These are phyloP conservation scores for Aspergillus diversus DNA, from an alignment of 495 filamentous ascomycete genomes.

Conservation along the genomic window DNA sequence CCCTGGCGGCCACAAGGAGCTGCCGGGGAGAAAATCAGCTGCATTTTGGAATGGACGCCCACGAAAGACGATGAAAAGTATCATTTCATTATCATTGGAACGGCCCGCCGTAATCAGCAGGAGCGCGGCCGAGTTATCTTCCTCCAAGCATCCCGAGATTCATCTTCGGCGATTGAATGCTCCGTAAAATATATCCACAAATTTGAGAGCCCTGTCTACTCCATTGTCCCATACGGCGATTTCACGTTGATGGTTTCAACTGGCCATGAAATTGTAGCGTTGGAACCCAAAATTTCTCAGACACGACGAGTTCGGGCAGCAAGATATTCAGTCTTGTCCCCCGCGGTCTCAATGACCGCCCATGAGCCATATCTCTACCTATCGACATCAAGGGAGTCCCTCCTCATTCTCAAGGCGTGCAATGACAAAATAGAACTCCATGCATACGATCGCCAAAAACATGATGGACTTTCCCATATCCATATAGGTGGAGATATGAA, in stretches of 20 bases:
- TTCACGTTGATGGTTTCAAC: conserved; percentile 44
- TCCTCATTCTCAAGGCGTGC: conserved; percentile 41
- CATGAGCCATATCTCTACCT: conserved; percentile 44
- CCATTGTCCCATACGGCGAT: conserved; percentile 46
- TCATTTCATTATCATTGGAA: conserved; percentile 52
- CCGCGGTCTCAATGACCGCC: conserved; percentile 47
- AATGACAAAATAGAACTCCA: conserved; percentile 37
- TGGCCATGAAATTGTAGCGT: conserved; percentile 41
- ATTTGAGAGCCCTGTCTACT: conserved; percentile 42
- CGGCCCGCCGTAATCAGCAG: conserved; percentile 33
- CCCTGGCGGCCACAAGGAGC: conserved; percentile 39
- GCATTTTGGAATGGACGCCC: conserved; percentile 55
- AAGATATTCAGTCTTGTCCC: conserved; percentile 40
- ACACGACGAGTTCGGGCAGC: conserved; percentile 37
- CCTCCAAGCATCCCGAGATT: conserved; percentile 35
- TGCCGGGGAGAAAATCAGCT: conserved; percentile 52
- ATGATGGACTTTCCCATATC: conserved; percentile 46
- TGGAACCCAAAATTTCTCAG: conserved; percentile 37
- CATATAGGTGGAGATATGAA: conserved; percentile 33
- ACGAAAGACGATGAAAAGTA: conserved; percentile 43
- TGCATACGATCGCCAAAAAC: conserved; percentile 37
- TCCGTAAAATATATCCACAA: conserved; percentile 42
- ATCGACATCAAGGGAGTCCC: conserved; percentile 47
- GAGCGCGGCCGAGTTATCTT: conserved; percentile 43
- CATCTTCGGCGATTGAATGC: conserved; percentile 37